phyloP scores from a whole-genome alignment of 495 filamentous ascomycete genomes.

The Apiosordaria backusii region DNA sequence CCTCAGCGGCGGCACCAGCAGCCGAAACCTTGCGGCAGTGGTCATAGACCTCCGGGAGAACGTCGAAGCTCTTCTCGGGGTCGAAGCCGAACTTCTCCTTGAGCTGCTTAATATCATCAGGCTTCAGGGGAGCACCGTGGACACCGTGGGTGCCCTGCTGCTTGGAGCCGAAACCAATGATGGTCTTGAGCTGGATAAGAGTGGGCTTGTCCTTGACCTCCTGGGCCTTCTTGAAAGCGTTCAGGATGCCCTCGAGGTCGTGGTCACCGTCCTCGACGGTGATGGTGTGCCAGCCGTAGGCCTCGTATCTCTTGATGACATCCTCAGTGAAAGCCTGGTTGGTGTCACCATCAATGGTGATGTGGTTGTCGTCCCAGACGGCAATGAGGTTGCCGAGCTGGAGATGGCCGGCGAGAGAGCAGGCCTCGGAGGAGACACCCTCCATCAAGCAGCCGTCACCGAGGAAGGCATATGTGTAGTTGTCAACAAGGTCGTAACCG shows the following conservation, averaged over 20 bases:
- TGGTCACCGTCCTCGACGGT: constrained; percentile 86
- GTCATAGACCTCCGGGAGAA: constrained; percentile 94
- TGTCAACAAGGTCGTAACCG: constrained; percentile 84
- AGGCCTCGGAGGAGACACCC: constrained; percentile 92
- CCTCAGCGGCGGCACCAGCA: constrained; percentile 82
- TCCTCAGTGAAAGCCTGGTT: constrained; percentile 97
- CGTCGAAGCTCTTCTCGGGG: constrained; percentile 87
- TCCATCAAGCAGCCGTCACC: constrained; percentile 99
- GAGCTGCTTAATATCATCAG: constrained; percentile 84
- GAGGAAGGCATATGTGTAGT: constrained; percentile 95
- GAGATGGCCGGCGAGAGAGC: constrained; percentile 88
- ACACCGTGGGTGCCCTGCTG: constrained; percentile 91
- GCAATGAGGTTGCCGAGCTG: constrained; percentile 96
- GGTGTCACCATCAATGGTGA: constrained; percentile 88
- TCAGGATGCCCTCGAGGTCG: constrained; percentile 84
- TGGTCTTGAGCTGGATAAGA: constrained; percentile 95
- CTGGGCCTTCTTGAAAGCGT: constrained; percentile 78
- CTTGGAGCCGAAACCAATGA: constrained; percentile 95
- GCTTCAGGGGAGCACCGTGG: constrained; percentile 92
- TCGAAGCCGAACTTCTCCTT: constrained; percentile 96
- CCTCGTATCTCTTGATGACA: constrained; percentile 89
- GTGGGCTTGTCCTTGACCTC: constrained; percentile 93
- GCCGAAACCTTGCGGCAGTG: constrained; percentile 75
- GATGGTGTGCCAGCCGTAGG: constrained; percentile 95
- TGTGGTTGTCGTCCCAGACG: constrained; percentile 98